Evolutionary conservation across 2,329 filamentous ascomycete species (phyloP).

Genomic region (Fusarium sulawesiense): DNA sequence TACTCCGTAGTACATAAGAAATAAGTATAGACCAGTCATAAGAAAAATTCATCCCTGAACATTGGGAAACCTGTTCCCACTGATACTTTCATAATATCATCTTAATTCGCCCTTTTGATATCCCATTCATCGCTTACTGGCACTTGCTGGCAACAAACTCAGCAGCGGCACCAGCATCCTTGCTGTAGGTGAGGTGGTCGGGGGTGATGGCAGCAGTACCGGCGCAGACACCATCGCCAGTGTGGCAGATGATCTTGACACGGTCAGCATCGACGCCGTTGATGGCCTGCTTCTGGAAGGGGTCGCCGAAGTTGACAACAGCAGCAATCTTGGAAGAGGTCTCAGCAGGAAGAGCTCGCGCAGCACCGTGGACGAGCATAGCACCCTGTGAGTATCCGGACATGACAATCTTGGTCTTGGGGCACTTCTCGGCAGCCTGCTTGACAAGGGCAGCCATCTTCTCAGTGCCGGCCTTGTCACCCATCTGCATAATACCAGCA

Average conservation of each 20-base stretch:
- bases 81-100: neutral
- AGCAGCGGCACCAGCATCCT: slow-evolving; percentile 47
- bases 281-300: slow-evolving; percentile 40
- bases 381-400: slow-evolving; percentile 59
- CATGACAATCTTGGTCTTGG: slow-evolving; percentile 59
- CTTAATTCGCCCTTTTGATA: neutral
- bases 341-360: slow-evolving; percentile 52
- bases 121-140: slow-evolving; percentile 5
- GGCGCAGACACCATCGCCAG: slow-evolving; percentile 49
- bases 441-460: slow-evolving; percentile 51
- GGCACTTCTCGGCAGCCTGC: slow-evolving; percentile 55
- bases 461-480: slow-evolving; percentile 56
- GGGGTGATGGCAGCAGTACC: slow-evolving; percentile 45
- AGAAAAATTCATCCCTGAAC: neutral
- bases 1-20: neutral
- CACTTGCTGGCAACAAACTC: slow-evolving; percentile 44
- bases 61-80: neutral
- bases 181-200: slow-evolving; percentile 46
- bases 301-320: slow-evolving; percentile 49
- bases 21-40: neutral
- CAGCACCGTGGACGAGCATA: slow-evolving; percentile 58
- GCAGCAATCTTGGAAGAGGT: slow-evolving; percentile 45
- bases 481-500: slow-evolving; percentile 59
- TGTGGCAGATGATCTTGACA: slow-evolving; percentile 49
- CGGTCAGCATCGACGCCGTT: slow-evolving; percentile 36